phyloP scores from a whole-genome alignment of 176 grass and related monocot genomes.

The Cenchrus americanus region DNA sequence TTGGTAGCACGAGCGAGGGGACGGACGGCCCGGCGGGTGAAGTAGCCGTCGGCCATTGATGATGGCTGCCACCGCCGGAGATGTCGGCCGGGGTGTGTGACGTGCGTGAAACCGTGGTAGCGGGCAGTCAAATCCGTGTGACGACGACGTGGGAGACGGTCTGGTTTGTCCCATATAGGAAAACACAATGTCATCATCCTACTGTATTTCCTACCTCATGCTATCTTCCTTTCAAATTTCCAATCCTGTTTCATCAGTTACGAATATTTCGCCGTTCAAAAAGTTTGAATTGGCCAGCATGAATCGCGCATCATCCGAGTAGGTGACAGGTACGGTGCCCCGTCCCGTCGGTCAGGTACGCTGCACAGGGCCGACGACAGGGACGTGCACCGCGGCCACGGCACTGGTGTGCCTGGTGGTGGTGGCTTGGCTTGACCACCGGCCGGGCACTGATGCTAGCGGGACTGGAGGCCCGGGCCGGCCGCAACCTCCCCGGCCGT shows the following conservation, averaged over 20 bases:
- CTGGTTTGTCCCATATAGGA: no score
- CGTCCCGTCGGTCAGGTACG: neutral
- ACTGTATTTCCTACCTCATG: no score
- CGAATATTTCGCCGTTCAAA: no score
- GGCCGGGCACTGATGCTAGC: neutral
- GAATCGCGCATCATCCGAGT: neutral
- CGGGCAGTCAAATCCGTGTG: neutral
- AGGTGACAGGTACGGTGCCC: neutral
- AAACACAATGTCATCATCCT: no score
- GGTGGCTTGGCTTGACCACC: conserved; percentile 15
- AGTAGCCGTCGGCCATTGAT: neutral
- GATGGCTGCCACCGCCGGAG: neutral
- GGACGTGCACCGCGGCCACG: neutral
- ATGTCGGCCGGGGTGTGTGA: neutral
- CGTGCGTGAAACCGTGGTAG: neutral
- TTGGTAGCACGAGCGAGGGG: neutral
- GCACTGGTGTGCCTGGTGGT: no score
- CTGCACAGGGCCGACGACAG: neutral
- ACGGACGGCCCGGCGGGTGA: neutral
- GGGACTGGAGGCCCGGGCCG: no score
- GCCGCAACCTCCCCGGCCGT: neutral
- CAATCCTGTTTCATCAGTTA: no score
- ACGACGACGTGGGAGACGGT: neutral
- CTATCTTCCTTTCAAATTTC: no score
- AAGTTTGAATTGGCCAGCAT: no score